Evolutionary conservation across 306 rosid genomes (phyloP).

Genomic region (Prinsepia uniflora): DNA sequence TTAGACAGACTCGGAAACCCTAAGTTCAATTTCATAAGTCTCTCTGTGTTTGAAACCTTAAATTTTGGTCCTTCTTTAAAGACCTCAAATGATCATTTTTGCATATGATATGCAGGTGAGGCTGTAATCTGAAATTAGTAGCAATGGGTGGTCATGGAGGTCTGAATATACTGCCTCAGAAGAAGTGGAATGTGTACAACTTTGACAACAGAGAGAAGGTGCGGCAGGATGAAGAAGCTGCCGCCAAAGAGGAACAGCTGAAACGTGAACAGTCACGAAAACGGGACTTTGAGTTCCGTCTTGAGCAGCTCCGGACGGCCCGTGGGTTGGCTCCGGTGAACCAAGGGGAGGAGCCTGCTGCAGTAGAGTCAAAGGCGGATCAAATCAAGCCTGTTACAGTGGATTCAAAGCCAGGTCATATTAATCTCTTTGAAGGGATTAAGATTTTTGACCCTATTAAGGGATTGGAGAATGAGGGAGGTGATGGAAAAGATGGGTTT

Average conservation of each 20-base stretch:
- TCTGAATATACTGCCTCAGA: conserved; percentile 89
- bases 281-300: conserved; percentile 72
- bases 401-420: conserved; percentile 55
- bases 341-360: conserved; percentile 10
- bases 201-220: conserved; percentile 88
- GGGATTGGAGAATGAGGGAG: conserved; percentile 33
- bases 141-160: conserved; percentile 96
- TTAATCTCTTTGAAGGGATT: conserved; percentile 80
- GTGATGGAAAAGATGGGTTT: conserved; percentile 30
- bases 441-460: conserved; percentile 68
- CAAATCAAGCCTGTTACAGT: not conserved
- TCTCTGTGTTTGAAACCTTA: not conserved
- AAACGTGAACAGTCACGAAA: conserved; percentile 68
- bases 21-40: not conserved
- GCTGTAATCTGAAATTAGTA: not conserved
- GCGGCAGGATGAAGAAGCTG: conserved; percentile 74
- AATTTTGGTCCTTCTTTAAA: not conserved
- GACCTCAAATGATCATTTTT: not conserved
- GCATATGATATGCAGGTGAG: conserved; percentile 17
- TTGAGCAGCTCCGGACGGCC: conserved; percentile 64
- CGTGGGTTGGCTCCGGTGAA: conserved; percentile 56
- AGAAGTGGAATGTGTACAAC: conserved; percentile 92
- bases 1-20: not conserved
- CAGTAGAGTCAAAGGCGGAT: conserved; percentile 12
- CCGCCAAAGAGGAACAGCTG: conserved; percentile 85